Evolutionary conservation across 179 eudicot genomes (phyloP).

Genomic region (Carnegiea gigantea): DNA sequence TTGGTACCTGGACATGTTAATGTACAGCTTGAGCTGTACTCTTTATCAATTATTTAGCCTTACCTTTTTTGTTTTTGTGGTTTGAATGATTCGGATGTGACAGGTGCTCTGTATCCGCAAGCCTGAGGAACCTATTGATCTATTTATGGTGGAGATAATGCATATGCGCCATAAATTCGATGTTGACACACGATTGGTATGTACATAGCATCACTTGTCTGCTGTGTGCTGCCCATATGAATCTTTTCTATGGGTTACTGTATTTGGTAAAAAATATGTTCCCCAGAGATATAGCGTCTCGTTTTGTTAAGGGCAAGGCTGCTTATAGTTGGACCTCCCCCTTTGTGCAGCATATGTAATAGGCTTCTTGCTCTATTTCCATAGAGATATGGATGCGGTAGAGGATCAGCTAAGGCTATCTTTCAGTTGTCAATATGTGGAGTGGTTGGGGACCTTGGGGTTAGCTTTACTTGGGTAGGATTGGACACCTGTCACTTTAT

Average conservation of each 20-base stretch:
- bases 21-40: background rate
- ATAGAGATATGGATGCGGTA: background rate
- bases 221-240: background rate
- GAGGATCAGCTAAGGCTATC: background rate
- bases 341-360: background rate
- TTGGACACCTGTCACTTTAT: background rate
- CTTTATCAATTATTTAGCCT: background rate
- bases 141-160: constrained; percentile 99
- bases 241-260: background rate
- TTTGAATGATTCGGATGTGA: constrained; percentile 4
- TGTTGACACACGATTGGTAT: constrained; percentile 90
- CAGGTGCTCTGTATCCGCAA: constrained; percentile 96
- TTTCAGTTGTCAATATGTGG: constrained; percentile 7
- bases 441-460: background rate
- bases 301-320: background rate
- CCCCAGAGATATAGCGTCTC: background rate
- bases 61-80: background rate
- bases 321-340: background rate
- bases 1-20: background rate
- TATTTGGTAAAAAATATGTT: background rate
- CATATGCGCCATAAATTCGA: constrained; percentile 99
- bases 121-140: constrained; percentile 88
- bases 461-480: background rate
- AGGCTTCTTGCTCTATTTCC: background rate
- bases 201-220: constrained; percentile 10